These are phyloP conservation scores for Sechiopsis laciniata DNA, from an alignment of 306 rosid species.

Conservation along the genomic window DNA sequence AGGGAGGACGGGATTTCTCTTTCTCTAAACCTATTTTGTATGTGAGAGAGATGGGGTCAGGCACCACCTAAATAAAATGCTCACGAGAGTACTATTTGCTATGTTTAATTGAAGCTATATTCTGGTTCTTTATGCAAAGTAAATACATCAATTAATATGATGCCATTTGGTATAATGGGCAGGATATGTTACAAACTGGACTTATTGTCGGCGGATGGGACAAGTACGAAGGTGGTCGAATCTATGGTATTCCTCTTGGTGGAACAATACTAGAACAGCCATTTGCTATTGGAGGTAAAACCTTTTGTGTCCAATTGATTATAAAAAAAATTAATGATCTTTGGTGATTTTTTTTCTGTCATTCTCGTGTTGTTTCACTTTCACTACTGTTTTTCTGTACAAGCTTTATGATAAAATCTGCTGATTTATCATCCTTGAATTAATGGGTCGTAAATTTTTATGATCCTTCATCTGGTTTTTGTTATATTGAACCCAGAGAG, in stretches of 20 bases:
- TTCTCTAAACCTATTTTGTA: background rate
- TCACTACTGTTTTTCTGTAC: background rate
- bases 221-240: slow-evolving; percentile 88
- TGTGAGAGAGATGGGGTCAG: background rate
- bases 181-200: slow-evolving; percentile 81
- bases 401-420: background rate
- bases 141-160: too few relatives aligned
- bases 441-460: background rate
- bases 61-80: background rate
- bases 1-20: background rate
- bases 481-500: background rate
- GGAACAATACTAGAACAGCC: slow-evolving; percentile 87
- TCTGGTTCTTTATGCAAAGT: background rate
- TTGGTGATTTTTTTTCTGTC: background rate
- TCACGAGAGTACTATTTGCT: background rate
- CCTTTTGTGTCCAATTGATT: background rate
- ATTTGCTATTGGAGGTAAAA: slow-evolving; percentile 82
- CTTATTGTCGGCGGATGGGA: slow-evolving; percentile 96
- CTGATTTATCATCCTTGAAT: slow-evolving; percentile 6
- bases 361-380: too few relatives aligned
- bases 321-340: background rate
- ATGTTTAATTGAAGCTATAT: background rate
- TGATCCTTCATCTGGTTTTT: background rate
- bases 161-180: slow-evolving; percentile 31
- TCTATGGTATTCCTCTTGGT: slow-evolving; percentile 83